Conservation (phyloP, 2,329 filamentous ascomycete genomes). For the Phialophora tarda region DNA sequence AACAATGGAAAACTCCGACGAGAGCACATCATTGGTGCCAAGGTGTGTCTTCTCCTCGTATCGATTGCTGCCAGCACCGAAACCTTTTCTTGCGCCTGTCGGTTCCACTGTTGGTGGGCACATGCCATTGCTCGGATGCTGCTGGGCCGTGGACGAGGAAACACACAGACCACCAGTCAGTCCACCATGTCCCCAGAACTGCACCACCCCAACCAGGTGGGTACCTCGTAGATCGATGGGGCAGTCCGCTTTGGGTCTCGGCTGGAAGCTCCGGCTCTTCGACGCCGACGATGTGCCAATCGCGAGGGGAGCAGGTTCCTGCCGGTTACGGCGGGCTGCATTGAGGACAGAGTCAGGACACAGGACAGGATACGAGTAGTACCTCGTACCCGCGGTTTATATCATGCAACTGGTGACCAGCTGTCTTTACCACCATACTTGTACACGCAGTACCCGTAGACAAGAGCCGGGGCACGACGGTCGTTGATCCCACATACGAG, state of each 20-base stretch:
- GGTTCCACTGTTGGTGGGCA: not conserved
- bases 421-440: too few relatives aligned
- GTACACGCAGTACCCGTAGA: too few relatives aligned
- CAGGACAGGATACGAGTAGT: too few relatives aligned
- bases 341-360: not conserved
- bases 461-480: too few relatives aligned
- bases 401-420: not conserved
- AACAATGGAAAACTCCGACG: not conserved
- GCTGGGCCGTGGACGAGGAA: not conserved
- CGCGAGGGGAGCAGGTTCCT: not conserved
- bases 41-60: not conserved
- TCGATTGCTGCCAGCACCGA: not conserved
- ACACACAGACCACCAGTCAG: conserved; percentile 1
- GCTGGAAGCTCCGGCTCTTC: not conserved
- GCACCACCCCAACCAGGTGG: not conserved
- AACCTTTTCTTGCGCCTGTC: not conserved
- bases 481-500: too few relatives aligned
- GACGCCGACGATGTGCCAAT: not conserved
- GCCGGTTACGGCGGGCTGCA: not conserved
- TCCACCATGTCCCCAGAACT: not conserved
- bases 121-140: not conserved
- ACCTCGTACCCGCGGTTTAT: not conserved
- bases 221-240: not conserved
- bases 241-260: not conserved
- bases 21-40: not conserved